These are phyloP conservation scores for Schwanniomyces vanrijiae DNA, from an alignment of 805 yeast genomes.

Conservation along the genomic window DNA sequence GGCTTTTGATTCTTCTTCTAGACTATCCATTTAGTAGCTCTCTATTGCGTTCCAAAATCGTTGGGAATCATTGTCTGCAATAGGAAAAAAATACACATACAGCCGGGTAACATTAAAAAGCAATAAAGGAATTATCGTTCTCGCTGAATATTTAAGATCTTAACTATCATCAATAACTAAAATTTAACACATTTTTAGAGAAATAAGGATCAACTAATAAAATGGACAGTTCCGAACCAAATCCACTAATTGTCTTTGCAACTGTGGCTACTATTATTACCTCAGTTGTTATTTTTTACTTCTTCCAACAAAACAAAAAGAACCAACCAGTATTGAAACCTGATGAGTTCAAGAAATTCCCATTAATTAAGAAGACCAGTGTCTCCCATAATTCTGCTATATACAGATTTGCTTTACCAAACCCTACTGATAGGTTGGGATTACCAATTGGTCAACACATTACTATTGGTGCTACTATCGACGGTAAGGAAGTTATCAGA, in stretches of 20 bases:
- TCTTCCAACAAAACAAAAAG: constrained; percentile 32
- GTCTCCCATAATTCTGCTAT: constrained; percentile 80
- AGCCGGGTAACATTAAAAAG: neutral
- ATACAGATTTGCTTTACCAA: constrained; percentile 82
- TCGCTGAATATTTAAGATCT: neutral
- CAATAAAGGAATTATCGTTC: neutral
- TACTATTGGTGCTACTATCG: constrained; percentile 70
- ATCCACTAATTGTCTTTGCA: constrained; percentile 40
- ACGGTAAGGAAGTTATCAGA: constrained; percentile 78
- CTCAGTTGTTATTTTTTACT: constrained; percentile 33
- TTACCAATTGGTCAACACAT: constrained; percentile 95
- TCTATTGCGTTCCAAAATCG: neutral
- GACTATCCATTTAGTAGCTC: neutral
- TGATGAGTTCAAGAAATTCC: constrained; percentile 73
- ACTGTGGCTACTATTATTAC: constrained; percentile 39
- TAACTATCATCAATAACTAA: neutral
- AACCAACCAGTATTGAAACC: constrained; percentile 58
- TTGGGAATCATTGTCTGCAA: neutral
- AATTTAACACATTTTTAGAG: neutral
- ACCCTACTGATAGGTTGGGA: constrained; percentile 71
- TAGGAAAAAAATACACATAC: neutral
- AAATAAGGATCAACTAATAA: neutral
- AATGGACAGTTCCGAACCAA: constrained; percentile 26
- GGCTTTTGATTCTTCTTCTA: neutral
- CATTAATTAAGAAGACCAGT: constrained; percentile 71